A percentile compares a stretch with the other conserved stretches of the same genome.
These are phyloP conservation scores for Penicilliopsis zonata DNA, from an alignment of 495 filamentous ascomycete genomes.

Conservation along the genomic window DNA sequence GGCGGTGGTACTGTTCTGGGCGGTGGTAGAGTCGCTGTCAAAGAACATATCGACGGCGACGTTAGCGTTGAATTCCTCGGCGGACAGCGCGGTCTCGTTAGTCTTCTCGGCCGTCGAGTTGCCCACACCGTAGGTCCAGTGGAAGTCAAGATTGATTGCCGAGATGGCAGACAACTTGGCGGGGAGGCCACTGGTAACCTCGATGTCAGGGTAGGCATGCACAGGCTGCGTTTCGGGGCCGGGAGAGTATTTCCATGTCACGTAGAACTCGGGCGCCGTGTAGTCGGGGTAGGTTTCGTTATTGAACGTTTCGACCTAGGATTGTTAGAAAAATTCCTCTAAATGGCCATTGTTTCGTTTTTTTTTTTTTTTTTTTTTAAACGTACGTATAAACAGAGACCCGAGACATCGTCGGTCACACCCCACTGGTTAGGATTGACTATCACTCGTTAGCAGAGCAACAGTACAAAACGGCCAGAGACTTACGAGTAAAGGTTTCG, in stretches of 20 bases:
- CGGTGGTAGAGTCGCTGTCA: conserved; percentile 15
- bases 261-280: conserved; percentile 21
- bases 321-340: too few relatives aligned
- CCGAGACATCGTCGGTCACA: conserved; percentile 5
- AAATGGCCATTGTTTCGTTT: too few relatives aligned
- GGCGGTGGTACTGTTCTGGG: conserved; percentile 16
- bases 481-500: conserved; percentile 16
- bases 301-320: conserved; percentile 23
- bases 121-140: conserved; percentile 27
- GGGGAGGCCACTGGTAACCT: conserved; percentile 14
- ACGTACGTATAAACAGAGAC: conserved; percentile 20
- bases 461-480: neutral
- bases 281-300: conserved; percentile 21
- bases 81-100: conserved; percentile 4
- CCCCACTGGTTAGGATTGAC: conserved; percentile 26
- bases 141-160: conserved; percentile 14
- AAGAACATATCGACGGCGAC: conserved; percentile 37
- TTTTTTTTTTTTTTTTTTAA: too few relatives aligned
- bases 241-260: conserved; percentile 22
- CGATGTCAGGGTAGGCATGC: conserved; percentile 28
- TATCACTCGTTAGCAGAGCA: conserved; percentile 1
- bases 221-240: conserved; percentile 14
- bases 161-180: conserved; percentile 9
- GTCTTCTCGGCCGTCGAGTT: conserved; percentile 9
- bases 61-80: conserved; percentile 18